Evolutionary conservation across 352 stramenopile genomes (phyloP).

Genomic region (Phytophthora nicotianae): DNA sequence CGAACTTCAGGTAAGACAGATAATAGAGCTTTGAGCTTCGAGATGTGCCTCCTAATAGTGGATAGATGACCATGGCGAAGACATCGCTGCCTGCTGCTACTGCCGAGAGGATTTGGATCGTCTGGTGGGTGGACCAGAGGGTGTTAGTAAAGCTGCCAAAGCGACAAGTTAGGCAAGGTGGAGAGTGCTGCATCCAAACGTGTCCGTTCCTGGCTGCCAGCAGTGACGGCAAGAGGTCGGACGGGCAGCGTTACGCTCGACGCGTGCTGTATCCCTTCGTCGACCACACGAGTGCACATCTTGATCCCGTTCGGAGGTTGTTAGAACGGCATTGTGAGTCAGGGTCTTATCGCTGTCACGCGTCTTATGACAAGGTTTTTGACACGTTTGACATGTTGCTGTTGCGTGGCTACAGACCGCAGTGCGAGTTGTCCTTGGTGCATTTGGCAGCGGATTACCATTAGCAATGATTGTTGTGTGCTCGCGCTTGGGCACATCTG

Average conservation of each 20-base stretch:
- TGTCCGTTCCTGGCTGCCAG: conserved; percentile 32
- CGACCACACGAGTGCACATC: conserved; percentile 21
- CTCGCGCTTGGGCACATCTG: conserved; percentile 17
- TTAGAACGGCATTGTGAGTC: conserved; percentile 9
- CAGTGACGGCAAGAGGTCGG: conserved; percentile 25
- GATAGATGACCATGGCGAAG: conserved; percentile 8
- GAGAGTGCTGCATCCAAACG: conserved; percentile 3
- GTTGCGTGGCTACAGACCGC: not conserved
- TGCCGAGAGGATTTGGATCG: conserved; percentile 27
- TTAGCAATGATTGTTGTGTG: conserved; percentile 26
- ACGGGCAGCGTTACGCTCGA: conserved; percentile 8
- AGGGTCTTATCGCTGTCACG: conserved; percentile 1
- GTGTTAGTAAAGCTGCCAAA: conserved; percentile 11
- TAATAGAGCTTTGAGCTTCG: conserved; percentile 9
- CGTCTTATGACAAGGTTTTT: not conserved
- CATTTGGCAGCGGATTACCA: conserved; percentile 10
- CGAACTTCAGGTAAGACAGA: conserved; percentile 3
- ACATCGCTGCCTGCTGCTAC: conserved; percentile 1
- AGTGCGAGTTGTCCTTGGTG: not conserved
- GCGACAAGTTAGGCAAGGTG: not conserved
- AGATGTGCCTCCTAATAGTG: conserved; percentile 17
- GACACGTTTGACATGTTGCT: not conserved
- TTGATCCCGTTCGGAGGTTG: conserved; percentile 15
- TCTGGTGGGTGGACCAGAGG: conserved; percentile 35
- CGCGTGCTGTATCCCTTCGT: conserved; percentile 1